Conservation (phyloP, 768 basidiomycete genomes). For the Lactarius psammicola region DNA sequence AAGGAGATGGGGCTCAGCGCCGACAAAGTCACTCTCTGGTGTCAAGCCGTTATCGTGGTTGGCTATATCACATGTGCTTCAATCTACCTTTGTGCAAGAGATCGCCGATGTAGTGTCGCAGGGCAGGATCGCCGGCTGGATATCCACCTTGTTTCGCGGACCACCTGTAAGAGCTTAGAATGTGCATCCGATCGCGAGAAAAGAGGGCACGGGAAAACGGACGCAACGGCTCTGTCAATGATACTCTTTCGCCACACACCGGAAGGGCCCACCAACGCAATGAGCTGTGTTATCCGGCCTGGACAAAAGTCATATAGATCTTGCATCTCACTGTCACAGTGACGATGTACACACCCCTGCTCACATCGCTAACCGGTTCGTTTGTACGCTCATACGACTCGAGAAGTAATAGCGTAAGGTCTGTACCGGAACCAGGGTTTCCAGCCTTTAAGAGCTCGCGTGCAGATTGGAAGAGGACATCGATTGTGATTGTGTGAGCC, state of each 20-base stretch:
- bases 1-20: slow-evolving; percentile 80
- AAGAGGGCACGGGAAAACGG: slow-evolving; percentile 35
- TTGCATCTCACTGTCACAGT: not conserved
- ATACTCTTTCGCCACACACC: slow-evolving; percentile 91
- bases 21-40: slow-evolving; percentile 70
- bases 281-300: slow-evolving; percentile 90
- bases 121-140: slow-evolving; percentile 82
- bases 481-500: slow-evolving; percentile 83
- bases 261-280: slow-evolving; percentile 75
- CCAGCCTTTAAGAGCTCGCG: slow-evolving; percentile 85
- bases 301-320: slow-evolving; percentile 6
- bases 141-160: slow-evolving; percentile 71
- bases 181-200: slow-evolving; percentile 15
- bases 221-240: slow-evolving; percentile 83
- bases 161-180: slow-evolving; percentile 58
- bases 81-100: slow-evolving; percentile 74
- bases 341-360: slow-evolving; percentile 57
- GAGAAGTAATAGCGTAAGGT: slow-evolving; percentile 75
- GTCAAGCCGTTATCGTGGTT: slow-evolving; percentile 2
- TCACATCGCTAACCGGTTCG: slow-evolving; percentile 71
- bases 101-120: slow-evolving; percentile 91
- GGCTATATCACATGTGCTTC: not conserved
- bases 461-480: slow-evolving; percentile 89
- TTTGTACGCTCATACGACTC: slow-evolving; percentile 79
- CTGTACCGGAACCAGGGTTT: slow-evolving; percentile 87